Base-by-base conservation (phyloP, 129 eudicot genomes). In the Pittosporum tobira region DNA sequence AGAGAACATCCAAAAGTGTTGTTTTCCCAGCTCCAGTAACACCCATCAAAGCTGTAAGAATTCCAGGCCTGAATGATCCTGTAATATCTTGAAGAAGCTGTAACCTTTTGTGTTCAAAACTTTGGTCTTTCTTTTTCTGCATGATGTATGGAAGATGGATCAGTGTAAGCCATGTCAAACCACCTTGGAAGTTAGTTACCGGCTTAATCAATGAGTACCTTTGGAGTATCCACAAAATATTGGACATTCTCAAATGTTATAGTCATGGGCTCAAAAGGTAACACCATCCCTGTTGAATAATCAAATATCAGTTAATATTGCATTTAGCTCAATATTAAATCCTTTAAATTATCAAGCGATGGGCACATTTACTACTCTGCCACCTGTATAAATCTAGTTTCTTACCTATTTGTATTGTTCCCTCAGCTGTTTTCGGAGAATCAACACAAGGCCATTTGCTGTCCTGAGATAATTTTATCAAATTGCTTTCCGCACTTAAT, bases 11-110 rank as follows among this genome's bases (percentile, higher is more conserved):
- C 76, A 81, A 31, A 5, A 81, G 71, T 5, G 82, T 80, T 6
- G 87, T 80, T 61, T 80, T 80, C 10, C 87, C 87, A 10, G 87
- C 87, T 57, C 87, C 87, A 43, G 76, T 80, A 27, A 80, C 82
- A 51, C 87, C 87, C 87, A 80, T 80, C 36, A 81, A 54, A 9
- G 87, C 83, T 3, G 87, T 81, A 11, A 81, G 59, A 22, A 73
- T 73, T 51, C 87, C 87, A 13, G 87, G 83, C 64, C 80, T 81
- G 54, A 81, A 81, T 31, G 83, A 73, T 49, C 83, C 80, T 0
- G 83, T 81, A 42, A 81, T 67, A 52, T 77, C 74, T 48, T 72
- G 74, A 51, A 76, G 81, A 9, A 77, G 58, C 14, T 77, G 82
- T 51, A 77, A 42, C 49, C 58, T 58, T 28, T 68, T 57, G 18